Evolutionary conservation across 805 yeast species (phyloP), one percentile per base, ranked within the genome.

Genomic region (Candida mattraensis): DNA sequence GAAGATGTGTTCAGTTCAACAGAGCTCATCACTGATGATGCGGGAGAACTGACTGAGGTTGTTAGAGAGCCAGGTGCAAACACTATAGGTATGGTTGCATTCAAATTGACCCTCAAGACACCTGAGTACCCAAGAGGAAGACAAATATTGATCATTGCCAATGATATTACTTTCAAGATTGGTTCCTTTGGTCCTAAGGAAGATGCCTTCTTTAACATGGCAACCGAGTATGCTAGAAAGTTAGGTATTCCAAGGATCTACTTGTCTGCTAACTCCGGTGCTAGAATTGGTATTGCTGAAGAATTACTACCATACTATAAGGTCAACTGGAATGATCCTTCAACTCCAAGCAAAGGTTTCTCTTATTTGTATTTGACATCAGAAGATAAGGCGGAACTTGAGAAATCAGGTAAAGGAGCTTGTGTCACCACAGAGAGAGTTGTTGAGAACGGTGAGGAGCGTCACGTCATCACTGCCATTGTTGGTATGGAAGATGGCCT

Each of bases 131-230:
- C 99, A 49, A 76, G 83, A 51, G 99, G 99, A 40, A 89, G 99
- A 70, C 85, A 84, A 65, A 78, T 93, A 56, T 76, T 91, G 44
- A 76, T 93, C 53, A 85, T 93, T 60, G 98, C 99, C 30, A 93
- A 93, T 58, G 99, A 93, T 63, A 93, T 93, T 57, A 93, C 99
- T 27, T 93, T 74, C 74, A 89, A 88, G 78, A 91, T 93, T 66
- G 99, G 99, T 65, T 94, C 99, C 0, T 93, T 93, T 56, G 99
- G 99, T 54, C 99, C 99, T 16, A 82, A 76, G 53, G 99, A 93
- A 68, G 99, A 93, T 67, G 72, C 70, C 38, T 93, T 82, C 71
- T 93, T 93, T 75, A 78, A 86, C 71, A 80, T 83, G 60, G 95
- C 89, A 47, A 93, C 99, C 22, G 94, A 88, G 56, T 75, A 81